Percentiles rank a stretch among this genome's conserved stretches.
Conservation (phyloP, 495 filamentous ascomycete genomes). For the Tuber microsphaerosporum region DNA sequence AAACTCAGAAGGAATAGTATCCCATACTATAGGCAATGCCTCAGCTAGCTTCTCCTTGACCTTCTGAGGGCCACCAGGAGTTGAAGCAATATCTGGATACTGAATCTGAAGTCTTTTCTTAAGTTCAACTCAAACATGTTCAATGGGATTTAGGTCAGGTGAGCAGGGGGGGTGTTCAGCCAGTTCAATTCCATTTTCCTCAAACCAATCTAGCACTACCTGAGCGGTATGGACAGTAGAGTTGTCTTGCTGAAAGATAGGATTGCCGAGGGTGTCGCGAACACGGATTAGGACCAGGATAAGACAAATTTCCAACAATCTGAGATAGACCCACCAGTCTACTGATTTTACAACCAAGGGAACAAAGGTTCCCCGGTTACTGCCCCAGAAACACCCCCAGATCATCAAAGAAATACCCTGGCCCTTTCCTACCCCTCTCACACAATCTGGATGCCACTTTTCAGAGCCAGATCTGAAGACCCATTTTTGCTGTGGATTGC, state of each 20-base stretch:
- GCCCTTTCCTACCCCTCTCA: conserved; percentile 6
- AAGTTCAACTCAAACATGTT: conserved; percentile 14
- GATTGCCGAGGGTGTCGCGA: too few species aligned
- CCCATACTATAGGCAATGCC: background rate
- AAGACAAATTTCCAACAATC: too few species aligned
- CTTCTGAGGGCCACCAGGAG: background rate
- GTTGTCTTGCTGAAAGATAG: too few species aligned
- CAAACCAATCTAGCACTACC: too few species aligned
- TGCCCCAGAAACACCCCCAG: conserved; percentile 19
- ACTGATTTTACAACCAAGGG: conserved; percentile 9
- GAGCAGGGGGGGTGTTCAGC: too few species aligned
- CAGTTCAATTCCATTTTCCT: too few species aligned
- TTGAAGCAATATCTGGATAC: background rate
- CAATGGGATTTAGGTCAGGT: conserved; percentile 31
- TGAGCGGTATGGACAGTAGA: too few species aligned
- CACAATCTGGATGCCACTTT: too few species aligned
- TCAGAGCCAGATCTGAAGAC: too few species aligned
- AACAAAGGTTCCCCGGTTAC: conserved; percentile 4
- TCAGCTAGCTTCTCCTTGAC: conserved; percentile 5
- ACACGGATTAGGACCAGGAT: too few species aligned
- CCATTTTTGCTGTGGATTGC: too few species aligned
- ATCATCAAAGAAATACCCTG: conserved; percentile 18
- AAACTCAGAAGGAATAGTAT: conserved; percentile 8
- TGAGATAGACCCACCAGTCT: too few species aligned
- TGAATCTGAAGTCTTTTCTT: conserved; percentile 4